Evolutionary conservation across 352 stramenopile species (phyloP).

Genomic region (Globisporangium alternatum): DNA sequence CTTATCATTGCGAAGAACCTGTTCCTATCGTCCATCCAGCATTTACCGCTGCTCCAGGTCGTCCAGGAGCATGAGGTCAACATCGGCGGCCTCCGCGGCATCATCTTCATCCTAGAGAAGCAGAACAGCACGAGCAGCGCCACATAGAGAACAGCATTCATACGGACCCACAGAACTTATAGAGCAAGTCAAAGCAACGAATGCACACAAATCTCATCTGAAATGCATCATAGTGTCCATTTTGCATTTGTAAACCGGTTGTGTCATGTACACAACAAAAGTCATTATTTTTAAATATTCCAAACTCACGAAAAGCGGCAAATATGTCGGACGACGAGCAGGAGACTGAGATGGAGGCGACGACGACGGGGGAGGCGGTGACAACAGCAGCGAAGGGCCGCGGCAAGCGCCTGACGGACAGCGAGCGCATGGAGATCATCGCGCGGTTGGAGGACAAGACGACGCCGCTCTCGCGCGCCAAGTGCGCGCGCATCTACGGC

Average conservation of each 20-base stretch:
- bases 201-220: too few species aligned
- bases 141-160: neutral
- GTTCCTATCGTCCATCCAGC: slow-evolving; percentile 49
- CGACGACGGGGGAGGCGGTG: neutral
- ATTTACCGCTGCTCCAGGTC: slow-evolving; percentile 34
- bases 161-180: neutral
- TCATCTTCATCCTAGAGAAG: slow-evolving; percentile 61
- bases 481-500: slow-evolving; percentile 60
- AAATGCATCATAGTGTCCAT: too few species aligned
- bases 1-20: slow-evolving; percentile 82
- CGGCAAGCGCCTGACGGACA: slow-evolving; percentile 65
- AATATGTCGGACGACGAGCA: slow-evolving; percentile 6
- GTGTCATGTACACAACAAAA: too few species aligned
- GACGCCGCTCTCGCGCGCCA: slow-evolving; percentile 45
- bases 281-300: too few species aligned
- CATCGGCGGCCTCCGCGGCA: slow-evolving; percentile 60
- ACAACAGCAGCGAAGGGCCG: slow-evolving; percentile 30
- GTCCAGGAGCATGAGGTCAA: slow-evolving; percentile 60
- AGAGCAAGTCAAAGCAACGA: neutral
- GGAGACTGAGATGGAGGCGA: neutral
- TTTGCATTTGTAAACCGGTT: too few species aligned
- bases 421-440: slow-evolving; percentile 79
- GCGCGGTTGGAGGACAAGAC: slow-evolving; percentile 53
- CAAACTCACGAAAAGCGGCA: neutral
- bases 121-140: neutral